Conservation (phyloP, 1,284 basidiomycete species). For the Bjerkandera adusta region DNA sequence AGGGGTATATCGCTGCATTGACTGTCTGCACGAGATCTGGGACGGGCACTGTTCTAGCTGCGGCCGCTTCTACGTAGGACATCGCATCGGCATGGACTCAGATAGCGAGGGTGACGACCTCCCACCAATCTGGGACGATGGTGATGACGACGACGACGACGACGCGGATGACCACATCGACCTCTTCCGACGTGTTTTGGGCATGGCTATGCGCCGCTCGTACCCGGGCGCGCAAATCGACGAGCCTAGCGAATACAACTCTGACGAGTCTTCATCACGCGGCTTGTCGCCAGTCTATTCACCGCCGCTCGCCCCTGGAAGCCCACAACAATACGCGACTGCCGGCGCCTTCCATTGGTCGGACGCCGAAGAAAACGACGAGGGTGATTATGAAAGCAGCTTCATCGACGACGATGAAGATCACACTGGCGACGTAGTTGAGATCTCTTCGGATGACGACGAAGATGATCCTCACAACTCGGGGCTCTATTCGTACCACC, state of each 20-base stretch:
- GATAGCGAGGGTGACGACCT: slow-evolving; percentile 13
- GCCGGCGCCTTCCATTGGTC: slow-evolving; percentile 8
- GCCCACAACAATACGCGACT: slow-evolving; percentile 2
- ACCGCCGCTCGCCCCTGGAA: no score
- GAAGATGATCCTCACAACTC: slow-evolving; percentile 8
- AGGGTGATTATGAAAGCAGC: slow-evolving; percentile 31
- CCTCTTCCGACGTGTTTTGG: slow-evolving; percentile 20
- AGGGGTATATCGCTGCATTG: slow-evolving; percentile 67
- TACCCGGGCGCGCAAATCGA: not conserved
- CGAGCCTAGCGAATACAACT: no score
- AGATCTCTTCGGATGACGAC: slow-evolving; percentile 24
- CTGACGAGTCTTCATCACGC: no score
- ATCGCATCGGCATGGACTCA: slow-evolving; percentile 22
- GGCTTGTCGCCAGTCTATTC: no score
- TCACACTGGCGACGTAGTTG: slow-evolving; percentile 42
- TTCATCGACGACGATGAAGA: slow-evolving; percentile 30
- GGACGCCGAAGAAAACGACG: slow-evolving; percentile 17
- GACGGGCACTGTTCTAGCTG: slow-evolving; percentile 60
- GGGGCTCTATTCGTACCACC: slow-evolving; percentile 8
- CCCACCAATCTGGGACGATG: slow-evolving; percentile 5
- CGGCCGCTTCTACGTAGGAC: slow-evolving; percentile 54
- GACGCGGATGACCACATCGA: slow-evolving; percentile 22
- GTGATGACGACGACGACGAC: slow-evolving; percentile 26
- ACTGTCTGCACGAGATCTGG: slow-evolving; percentile 75
- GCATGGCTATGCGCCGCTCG: slow-evolving; percentile 7